phyloP scores from a whole-genome alignment of 495 filamentous ascomycete species.

The Bacidia rubella region DNA sequence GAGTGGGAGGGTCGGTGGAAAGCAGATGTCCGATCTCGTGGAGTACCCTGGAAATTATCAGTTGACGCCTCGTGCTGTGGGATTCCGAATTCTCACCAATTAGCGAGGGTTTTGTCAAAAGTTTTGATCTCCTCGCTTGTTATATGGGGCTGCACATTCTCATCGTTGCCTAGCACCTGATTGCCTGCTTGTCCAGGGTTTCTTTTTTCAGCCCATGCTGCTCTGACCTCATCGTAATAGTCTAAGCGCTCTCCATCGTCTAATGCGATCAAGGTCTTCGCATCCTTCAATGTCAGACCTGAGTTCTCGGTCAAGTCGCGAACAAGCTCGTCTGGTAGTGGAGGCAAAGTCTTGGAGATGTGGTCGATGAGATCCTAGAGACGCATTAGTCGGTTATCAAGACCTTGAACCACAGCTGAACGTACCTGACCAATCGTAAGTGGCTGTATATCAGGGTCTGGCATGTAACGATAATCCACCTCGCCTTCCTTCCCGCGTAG shows the following conservation, averaged over 20 bases:
- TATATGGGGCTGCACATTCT: neutral
- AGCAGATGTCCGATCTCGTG: conserved; percentile 78
- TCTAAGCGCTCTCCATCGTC: conserved; percentile 72
- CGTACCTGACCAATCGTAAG: conserved; percentile 51
- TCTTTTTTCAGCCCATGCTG: neutral
- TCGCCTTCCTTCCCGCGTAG: conserved; percentile 91
- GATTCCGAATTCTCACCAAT: conserved; percentile 15
- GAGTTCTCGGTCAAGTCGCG: conserved; percentile 42
- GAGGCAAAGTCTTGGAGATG: conserved; percentile 46
- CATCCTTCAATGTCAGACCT: conserved; percentile 69
- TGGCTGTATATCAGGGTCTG: conserved; percentile 80
- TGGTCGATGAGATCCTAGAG: conserved; percentile 46
- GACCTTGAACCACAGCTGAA: neutral
- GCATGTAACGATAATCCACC: conserved; percentile 97
- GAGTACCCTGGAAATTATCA: conserved; percentile 49
- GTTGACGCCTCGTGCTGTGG: neutral
- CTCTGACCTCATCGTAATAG: conserved; percentile 58
- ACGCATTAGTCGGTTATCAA: neutral
- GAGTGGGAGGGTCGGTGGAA: conserved; percentile 31
- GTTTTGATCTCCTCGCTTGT: neutral
- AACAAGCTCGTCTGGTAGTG: conserved; percentile 56
- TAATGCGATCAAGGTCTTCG: conserved; percentile 62
- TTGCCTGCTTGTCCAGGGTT: neutral
- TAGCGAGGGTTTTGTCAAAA: conserved; percentile 15
- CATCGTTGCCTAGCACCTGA: neutral